Evolutionary conservation across 2,329 filamentous ascomycete species (phyloP).

Genomic region (Amauroascus verrucosus): DNA sequence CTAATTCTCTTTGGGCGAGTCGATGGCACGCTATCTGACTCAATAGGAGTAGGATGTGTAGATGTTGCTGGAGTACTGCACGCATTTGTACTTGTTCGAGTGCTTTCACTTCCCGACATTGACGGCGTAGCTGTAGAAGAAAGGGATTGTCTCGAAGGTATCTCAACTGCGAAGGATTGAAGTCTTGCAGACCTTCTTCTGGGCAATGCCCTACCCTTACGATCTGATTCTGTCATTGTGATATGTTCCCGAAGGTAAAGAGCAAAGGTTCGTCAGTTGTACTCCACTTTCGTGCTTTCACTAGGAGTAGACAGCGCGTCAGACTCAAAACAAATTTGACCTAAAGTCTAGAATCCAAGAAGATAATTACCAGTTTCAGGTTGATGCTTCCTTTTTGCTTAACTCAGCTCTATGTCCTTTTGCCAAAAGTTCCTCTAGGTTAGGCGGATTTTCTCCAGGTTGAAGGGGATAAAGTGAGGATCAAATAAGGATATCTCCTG

Average conservation of each 20-base stretch:
- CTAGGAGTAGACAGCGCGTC: background rate
- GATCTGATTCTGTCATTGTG: background rate
- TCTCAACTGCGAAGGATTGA: conserved; percentile 5
- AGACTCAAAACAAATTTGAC: background rate
- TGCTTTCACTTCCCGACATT: background rate
- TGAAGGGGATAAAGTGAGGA: background rate
- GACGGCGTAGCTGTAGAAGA: background rate
- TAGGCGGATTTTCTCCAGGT: background rate
- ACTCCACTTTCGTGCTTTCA: background rate
- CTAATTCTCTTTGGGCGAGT: conserved; percentile 26
- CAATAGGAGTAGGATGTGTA: conserved; percentile 45
- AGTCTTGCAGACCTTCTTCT: background rate
- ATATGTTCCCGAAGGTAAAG: background rate
- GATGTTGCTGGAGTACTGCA: conserved; percentile 56
- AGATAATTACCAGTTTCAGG: conserved; percentile 1
- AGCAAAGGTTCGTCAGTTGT: no score
- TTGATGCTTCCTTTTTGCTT: background rate
- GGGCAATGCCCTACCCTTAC: no score
- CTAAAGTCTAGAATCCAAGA: background rate
- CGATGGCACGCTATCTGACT: conserved; percentile 27
- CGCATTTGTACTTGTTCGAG: conserved; percentile 32
- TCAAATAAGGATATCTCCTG: background rate
- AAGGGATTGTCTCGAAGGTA: background rate
- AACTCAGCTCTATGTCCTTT: background rate
- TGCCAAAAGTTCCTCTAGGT: background rate